phyloP scores from a whole-genome alignment of 208 protist species.

The Wallacemonas sp. region DNA sequence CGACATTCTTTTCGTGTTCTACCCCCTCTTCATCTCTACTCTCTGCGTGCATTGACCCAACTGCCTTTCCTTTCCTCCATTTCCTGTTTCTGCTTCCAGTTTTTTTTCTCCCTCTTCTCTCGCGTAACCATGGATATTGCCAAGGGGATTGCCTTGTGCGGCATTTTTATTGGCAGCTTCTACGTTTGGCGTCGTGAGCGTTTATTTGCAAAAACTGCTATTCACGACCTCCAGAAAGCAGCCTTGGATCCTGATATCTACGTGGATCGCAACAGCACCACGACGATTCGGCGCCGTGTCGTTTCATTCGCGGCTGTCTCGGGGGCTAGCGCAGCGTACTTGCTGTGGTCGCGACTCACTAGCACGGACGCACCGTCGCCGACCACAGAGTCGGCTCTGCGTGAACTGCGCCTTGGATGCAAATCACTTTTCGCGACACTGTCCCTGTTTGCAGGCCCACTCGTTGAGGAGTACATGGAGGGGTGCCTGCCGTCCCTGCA shows the following conservation, averaged over 20 bases:
- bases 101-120: not conserved
- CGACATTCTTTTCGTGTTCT: not conserved
- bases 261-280: slow-evolving; percentile 43
- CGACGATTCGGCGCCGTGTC: slow-evolving; percentile 38
- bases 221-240: slow-evolving; percentile 38
- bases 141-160: slow-evolving; percentile 23
- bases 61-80: not conserved
- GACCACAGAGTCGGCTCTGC: slow-evolving; percentile 18
- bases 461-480: slow-evolving; percentile 24
- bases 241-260: slow-evolving; percentile 26
- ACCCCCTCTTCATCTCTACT: not conserved
- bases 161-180: slow-evolving; percentile 58
- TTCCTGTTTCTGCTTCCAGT: not conserved
- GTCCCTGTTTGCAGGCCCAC: slow-evolving; percentile 43
- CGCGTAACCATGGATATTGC: slow-evolving; percentile 40
- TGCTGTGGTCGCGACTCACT: slow-evolving; percentile 18
- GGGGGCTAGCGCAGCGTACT: slow-evolving; percentile 13
- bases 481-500: not conserved
- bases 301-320: slow-evolving; percentile 27
- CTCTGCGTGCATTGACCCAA: not conserved
- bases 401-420: not conserved
- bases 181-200: slow-evolving; percentile 61
- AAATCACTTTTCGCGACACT: slow-evolving; percentile 26
- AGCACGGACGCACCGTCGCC: not conserved
- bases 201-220: slow-evolving; percentile 23